Evolutionary conservation across 768 basidiomycete genomes (phyloP).

Genomic region (Polyporus arcularius): DNA sequence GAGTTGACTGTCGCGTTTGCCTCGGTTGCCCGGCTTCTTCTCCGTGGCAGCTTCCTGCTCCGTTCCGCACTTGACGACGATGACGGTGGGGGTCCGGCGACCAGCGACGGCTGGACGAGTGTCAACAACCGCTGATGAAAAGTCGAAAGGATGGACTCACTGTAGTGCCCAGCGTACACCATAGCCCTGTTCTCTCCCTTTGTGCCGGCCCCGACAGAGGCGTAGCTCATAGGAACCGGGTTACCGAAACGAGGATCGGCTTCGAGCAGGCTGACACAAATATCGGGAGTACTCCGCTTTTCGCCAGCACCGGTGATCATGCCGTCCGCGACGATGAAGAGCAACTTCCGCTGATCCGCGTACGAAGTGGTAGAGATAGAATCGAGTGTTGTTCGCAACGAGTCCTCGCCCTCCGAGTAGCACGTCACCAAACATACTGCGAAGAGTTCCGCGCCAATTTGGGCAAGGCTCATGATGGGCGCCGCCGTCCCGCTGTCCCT

Average conservation of each 20-base stretch:
- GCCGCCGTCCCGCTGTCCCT: constrained; percentile 38
- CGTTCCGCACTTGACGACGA: constrained; percentile 96
- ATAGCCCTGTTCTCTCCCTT: constrained; percentile 94
- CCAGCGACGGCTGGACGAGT: constrained; percentile 65
- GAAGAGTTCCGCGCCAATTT: constrained; percentile 95
- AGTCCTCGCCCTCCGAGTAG: constrained; percentile 96
- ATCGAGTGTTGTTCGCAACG: constrained; percentile 87
- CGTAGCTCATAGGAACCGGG: constrained; percentile 91
- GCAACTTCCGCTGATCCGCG: constrained; percentile 86
- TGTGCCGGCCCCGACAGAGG: constrained; percentile 85
- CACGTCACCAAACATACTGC: constrained; percentile 96
- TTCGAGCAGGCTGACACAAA: constrained; percentile 88
- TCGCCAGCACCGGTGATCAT: constrained; percentile 99
- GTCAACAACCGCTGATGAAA: neutral
- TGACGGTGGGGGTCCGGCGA: constrained; percentile 89
- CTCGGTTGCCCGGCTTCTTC: constrained; percentile 96
- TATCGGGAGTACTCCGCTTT: constrained; percentile 94
- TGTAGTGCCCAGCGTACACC: constrained; percentile 99
- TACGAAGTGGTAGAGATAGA: constrained; percentile 90
- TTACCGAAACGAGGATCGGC: constrained; percentile 96
- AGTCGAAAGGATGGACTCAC: constrained; percentile 48
- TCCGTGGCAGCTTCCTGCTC: constrained; percentile 80
- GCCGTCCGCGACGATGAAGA: constrained; percentile 95
- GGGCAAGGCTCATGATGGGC: constrained; percentile 79
- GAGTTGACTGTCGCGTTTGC: constrained; percentile 97